phyloP scores from a whole-genome alignment of 2,329 filamentous ascomycete genomes.

The Biscogniauxia sp. region DNA sequence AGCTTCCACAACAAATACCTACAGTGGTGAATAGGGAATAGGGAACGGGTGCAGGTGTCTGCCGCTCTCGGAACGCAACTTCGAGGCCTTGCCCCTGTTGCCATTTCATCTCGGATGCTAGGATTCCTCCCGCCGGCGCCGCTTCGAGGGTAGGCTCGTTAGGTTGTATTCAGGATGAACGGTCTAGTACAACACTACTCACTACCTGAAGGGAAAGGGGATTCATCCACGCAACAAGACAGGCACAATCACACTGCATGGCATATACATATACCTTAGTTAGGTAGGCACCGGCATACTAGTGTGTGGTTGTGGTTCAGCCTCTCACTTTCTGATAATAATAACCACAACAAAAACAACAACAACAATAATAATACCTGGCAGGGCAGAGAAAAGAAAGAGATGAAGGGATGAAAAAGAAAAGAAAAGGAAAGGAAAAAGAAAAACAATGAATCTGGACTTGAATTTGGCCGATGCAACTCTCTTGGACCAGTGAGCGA shows the following conservation, averaged over 20 bases:
- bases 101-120: slow-evolving; percentile 5
- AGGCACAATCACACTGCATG: background rate
- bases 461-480: slow-evolving; percentile 9
- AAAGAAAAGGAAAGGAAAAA: slow-evolving; percentile 7
- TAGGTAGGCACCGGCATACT: too few species aligned
- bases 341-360: too few species aligned
- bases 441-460: slow-evolving; percentile 8
- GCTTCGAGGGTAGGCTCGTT: slow-evolving; percentile 13
- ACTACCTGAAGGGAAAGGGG: too few species aligned
- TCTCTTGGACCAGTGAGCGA: slow-evolving; percentile 13
- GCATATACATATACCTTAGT: background rate
- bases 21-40: background rate
- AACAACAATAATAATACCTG: background rate
- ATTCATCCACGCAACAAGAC: too few species aligned
- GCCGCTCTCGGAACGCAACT: slow-evolving; percentile 29
- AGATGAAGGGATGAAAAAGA: too few species aligned
- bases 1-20: background rate
- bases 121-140: slow-evolving; percentile 7
- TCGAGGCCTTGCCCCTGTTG: slow-evolving; percentile 19
- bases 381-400: background rate
- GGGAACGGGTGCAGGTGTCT: slow-evolving; percentile 5
- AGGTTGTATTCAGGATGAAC: slow-evolving; percentile 18
- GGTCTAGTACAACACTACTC: background rate
- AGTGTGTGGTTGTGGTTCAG: background rate
- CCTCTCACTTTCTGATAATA: background rate